phyloP scores from a whole-genome alignment of 192 early-diverging fungal species.

The Coemansia sp. region DNA sequence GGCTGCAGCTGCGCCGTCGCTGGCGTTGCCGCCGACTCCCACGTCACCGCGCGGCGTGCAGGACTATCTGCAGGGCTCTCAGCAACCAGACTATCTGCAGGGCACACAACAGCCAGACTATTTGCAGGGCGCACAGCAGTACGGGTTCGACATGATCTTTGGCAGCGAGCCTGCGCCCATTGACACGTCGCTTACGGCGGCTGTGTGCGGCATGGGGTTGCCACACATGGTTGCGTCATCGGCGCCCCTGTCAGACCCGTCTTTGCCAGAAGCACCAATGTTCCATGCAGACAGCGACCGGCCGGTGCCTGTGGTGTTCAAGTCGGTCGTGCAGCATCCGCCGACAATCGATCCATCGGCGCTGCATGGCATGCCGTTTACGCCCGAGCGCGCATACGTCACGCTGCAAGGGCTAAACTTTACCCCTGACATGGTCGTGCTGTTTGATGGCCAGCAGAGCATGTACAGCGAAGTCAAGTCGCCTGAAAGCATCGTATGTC shows the following conservation, averaged over 20 bases:
- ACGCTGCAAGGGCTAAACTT: constrained; percentile 72
- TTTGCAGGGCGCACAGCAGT: constrained; percentile 25
- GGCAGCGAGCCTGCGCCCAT: constrained; percentile 10
- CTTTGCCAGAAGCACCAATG: constrained; percentile 4
- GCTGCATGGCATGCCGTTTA: constrained; percentile 15
- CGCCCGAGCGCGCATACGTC: constrained; percentile 46
- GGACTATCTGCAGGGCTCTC: constrained; percentile 49
- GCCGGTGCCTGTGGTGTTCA: constrained; percentile 45
- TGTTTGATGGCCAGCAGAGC: constrained; percentile 64
- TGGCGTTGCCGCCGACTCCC: constrained; percentile 37
- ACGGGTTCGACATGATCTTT: not conserved
- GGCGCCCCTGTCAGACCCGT: constrained; percentile 14
- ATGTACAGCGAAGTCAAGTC: constrained; percentile 48
- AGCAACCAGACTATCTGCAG: constrained; percentile 14
- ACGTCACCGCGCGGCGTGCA: constrained; percentile 30
- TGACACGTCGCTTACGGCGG: constrained; percentile 41
- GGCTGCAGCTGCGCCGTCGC: constrained; percentile 18
- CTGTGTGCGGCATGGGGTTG: constrained; percentile 36
- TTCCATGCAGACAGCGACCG: constrained; percentile 12
- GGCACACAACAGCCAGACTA: constrained; percentile 23
- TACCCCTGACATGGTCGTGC: constrained; percentile 65
- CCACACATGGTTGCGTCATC: constrained; percentile 20
- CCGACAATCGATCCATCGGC: constrained; percentile 32
- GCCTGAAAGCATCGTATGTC: constrained; percentile 40
- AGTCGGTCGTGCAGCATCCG: constrained; percentile 44